Percentiles rank a stretch among this genome's conserved stretches.
These are phyloP conservation scores for Oemleria cerasiformis DNA, from an alignment of 306 rosid genomes.

Conservation along the genomic window DNA sequence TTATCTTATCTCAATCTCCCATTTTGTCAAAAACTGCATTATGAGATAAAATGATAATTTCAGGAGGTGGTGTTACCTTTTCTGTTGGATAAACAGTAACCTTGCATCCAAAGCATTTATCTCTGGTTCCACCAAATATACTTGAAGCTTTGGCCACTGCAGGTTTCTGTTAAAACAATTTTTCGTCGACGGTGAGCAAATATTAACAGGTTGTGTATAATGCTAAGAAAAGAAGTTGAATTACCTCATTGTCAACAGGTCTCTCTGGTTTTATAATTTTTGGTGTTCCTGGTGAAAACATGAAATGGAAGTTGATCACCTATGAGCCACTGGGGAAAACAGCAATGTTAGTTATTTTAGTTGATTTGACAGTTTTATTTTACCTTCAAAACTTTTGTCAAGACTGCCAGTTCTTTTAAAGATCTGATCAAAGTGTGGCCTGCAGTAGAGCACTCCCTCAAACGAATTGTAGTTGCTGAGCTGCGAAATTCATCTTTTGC, in stretches of 20 bases:
- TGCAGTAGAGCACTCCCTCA: constrained; percentile 96
- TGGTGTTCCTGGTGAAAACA: constrained; percentile 66
- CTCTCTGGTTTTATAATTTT: constrained; percentile 84
- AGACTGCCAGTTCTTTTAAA: constrained; percentile 99
- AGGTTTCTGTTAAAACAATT: constrained; percentile 58
- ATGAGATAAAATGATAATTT: background rate
- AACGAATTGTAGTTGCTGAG: constrained; percentile 98
- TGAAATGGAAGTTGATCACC: constrained; percentile 10
- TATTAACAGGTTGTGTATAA: background rate
- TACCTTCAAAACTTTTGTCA: constrained; percentile 97
- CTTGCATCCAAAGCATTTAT: constrained; percentile 92
- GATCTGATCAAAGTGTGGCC: constrained; percentile 91
- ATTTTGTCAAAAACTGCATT: background rate
- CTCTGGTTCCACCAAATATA: constrained; percentile 95
- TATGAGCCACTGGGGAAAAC: constrained; percentile 19
- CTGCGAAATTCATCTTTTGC: constrained; percentile 47
- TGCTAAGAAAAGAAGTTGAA: constrained; percentile 11
- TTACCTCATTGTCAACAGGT: constrained; percentile 64
- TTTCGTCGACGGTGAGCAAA: constrained; percentile 17
- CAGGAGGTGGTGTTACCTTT: constrained; percentile 49
- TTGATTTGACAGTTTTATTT: constrained; percentile 1
- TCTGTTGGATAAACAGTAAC: constrained; percentile 93
- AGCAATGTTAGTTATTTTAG: constrained; percentile 8
- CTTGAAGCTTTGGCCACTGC: constrained; percentile 60
- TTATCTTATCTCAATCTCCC: background rate